Base-by-base conservation (phyloP, 1,284 basidiomycete species). In the Athelia psychrophila region DNA sequence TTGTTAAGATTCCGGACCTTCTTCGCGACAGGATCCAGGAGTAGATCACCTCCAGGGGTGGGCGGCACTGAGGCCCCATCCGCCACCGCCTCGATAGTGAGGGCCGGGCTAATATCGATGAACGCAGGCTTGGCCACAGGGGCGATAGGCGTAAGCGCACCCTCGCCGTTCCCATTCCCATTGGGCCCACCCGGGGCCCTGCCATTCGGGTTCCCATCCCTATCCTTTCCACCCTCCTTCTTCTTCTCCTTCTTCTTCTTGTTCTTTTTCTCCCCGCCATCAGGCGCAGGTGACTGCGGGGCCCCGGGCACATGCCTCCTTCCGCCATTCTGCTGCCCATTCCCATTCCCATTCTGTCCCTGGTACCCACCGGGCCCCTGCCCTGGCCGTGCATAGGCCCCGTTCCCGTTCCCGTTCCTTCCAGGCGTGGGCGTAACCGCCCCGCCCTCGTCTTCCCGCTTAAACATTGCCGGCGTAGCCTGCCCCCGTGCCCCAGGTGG, bases 1-100 rank as follows among this genome's bases (percentile, higher is more conserved):
- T 98, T 98, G 65, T 83, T 93, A 65, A 98, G 63, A 68, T 96
- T 97, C 59, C 95, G 79, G 54, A 93, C 82, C 80, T 97, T 98
- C 80, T 97, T 96, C 49, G 91, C 83, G 51, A 79, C 72, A 18
- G 93, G 81, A 73, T 98, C 87, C 65, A 94, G 75, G 6, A 69
- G 66, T 58, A 68, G 76, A 61, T 91, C 85, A 54, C 73, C 72
- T 47, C 78, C 80, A 56, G 81, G 77, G 53, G 86, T 80, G 49
- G 77, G 66, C 8, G 83, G 81, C n/a, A 77, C 74, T 19, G 77
- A 72, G 10, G 44, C 52, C 3, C 47, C 54, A 49, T 49, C 71
- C 54, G 58, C 63, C 16, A 67, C 56, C 33, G 67, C 58, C 42
- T 23, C 44, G 5, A n/a, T n/a, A n/a, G n/a, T 65, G 53, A 56